Conservation (phyloP, 108 stramenopile genomes). For the Skeletonema potamos region DNA sequence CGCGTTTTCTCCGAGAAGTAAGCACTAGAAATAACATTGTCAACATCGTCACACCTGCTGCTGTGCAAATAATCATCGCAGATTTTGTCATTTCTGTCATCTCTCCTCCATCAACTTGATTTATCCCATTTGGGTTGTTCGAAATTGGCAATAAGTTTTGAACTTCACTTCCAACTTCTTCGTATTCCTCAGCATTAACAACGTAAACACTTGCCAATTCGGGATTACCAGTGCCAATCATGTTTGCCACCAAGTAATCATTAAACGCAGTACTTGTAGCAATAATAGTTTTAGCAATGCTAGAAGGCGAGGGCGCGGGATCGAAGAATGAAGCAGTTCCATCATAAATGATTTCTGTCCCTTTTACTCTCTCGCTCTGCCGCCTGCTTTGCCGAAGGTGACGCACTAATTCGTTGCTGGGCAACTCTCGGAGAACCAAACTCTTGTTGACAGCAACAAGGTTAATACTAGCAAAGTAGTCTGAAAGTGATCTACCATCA, state of each 20-base stretch:
- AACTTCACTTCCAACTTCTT: background rate
- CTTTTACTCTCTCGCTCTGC: background rate
- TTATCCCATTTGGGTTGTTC: background rate
- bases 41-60: slow-evolving; percentile 17
- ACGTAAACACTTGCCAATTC: slow-evolving; percentile 14
- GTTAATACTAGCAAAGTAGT: background rate
- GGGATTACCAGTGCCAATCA: slow-evolving; percentile 6
- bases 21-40: slow-evolving; percentile 12
- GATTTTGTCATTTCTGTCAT: slow-evolving; percentile 5
- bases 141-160: background rate
- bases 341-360: slow-evolving; percentile 7
- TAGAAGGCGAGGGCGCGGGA: background rate
- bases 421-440: background rate
- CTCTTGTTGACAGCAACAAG: background rate
- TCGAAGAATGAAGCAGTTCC: slow-evolving; percentile 6
- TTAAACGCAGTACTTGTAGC: slow-evolving; percentile 8
- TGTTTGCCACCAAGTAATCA: slow-evolving; percentile 20
- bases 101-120: background rate
- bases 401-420: background rate
- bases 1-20: slow-evolving; percentile 5
- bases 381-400: background rate
- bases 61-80: slow-evolving; percentile 8
- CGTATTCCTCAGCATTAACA: slow-evolving; percentile 9
- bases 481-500: background rate
- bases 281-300: slow-evolving; percentile 4